Percentiles rank a stretch among this genome's conserved stretches.
Evolutionary conservation across 202 grass and related monocot species (phyloP).

Genomic region (Brachypodium distachyon): DNA sequence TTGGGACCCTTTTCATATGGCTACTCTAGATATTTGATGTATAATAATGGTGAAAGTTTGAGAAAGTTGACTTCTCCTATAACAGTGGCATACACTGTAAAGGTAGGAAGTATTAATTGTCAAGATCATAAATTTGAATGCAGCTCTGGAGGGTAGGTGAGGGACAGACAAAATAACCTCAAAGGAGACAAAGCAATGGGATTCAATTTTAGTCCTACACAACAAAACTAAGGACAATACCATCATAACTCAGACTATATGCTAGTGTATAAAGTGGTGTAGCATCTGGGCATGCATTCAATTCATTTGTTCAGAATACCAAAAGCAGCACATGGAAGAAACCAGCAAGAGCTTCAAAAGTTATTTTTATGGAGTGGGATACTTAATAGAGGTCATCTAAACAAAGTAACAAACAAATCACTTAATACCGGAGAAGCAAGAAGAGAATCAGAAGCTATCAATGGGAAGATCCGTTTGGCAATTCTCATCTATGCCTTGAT

Average conservation of each 20-base stretch:
- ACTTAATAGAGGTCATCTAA: neutral
- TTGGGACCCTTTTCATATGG: neutral
- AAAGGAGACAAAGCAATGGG: neutral
- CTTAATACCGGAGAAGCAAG: neutral
- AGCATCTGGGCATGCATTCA: neutral
- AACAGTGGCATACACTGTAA: neutral
- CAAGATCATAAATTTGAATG: neutral
- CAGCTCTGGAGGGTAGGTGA: neutral
- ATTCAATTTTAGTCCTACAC: neutral
- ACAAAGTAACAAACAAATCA: neutral
- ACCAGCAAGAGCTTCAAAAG: neutral
- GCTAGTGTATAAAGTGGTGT: neutral
- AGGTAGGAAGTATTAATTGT: neutral
- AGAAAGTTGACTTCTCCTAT: neutral
- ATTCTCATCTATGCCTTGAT: constrained; percentile 4
- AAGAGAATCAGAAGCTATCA: neutral
- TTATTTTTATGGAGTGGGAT: neutral
- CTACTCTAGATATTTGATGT: neutral
- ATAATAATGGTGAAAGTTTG: neutral
- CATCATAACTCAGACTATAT: neutral
- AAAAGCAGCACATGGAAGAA: neutral
- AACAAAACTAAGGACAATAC: neutral
- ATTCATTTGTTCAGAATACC: neutral
- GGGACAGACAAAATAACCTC: neutral
- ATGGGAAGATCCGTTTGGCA: neutral